These are phyloP conservation scores for Xylaria scruposa DNA, from an alignment of 495 filamentous ascomycete genomes.

Conservation along the genomic window DNA sequence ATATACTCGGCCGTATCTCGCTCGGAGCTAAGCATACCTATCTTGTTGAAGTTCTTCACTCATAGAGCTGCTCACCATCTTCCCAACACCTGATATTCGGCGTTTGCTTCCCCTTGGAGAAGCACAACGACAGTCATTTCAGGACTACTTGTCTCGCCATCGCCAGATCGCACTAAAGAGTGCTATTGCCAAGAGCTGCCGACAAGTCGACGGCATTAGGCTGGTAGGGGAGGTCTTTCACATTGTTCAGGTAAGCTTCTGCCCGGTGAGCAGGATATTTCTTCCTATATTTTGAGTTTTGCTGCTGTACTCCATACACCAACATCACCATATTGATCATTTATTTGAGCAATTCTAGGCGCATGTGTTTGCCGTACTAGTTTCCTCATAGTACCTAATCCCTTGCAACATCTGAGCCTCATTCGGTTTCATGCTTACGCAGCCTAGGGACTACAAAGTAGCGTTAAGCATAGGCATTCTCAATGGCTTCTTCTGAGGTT, in stretches of 20 bases:
- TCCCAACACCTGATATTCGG: slow-evolving; percentile 6
- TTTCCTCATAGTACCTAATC: neutral
- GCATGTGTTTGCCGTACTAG: neutral
- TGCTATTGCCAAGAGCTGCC: neutral
- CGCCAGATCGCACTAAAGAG: neutral
- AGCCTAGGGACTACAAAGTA: neutral
- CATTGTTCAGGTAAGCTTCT: slow-evolving; percentile 16
- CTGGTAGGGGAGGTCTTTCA: neutral
- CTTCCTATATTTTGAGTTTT: neutral
- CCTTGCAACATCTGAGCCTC: neutral
- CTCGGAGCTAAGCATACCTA: slow-evolving; percentile 8
- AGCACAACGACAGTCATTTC: neutral
- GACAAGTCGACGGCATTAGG: neutral
- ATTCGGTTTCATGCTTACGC: neutral
- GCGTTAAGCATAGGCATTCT: neutral
- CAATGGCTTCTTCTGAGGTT: slow-evolving; percentile 94
- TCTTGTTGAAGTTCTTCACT: neutral
- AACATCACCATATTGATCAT: neutral
- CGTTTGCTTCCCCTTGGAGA: neutral
- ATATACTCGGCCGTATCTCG: slow-evolving; percentile 41
- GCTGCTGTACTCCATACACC: neutral
- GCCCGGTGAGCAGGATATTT: neutral
- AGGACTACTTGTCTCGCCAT: neutral
- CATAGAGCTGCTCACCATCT: neutral
- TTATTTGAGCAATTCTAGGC: neutral